Percentiles rank a stretch among this genome's conserved stretches.
Conservation (phyloP, 129 eudicot genomes). For the Apium graveolens region DNA sequence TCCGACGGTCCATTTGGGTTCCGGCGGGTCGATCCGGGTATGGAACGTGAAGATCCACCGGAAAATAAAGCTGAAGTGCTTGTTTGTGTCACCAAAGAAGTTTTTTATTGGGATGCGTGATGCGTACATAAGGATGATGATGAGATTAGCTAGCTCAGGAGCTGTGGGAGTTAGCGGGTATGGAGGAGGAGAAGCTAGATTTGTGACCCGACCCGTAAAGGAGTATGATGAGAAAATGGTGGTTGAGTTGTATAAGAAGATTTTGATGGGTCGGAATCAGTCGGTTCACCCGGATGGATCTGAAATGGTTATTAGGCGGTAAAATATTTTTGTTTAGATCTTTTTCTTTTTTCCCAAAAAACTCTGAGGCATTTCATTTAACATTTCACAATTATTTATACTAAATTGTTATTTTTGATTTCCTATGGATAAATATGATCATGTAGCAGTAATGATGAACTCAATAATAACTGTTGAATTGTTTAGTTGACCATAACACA, state of each 20-base stretch:
- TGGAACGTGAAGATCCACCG: constrained; percentile 43
- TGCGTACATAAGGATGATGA: constrained; percentile 68
- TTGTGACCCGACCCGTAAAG: constrained; percentile 44
- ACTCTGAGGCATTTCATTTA: neutral
- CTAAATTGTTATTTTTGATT: no score
- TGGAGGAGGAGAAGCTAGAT: constrained; percentile 13
- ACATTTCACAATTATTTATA: no score
- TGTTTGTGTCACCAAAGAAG: constrained; percentile 47
- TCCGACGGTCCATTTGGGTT: neutral
- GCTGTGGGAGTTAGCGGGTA: constrained; percentile 22
- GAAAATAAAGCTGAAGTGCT: constrained; percentile 38
- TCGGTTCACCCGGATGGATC: constrained; percentile 25
- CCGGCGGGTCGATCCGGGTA: constrained; percentile 26
- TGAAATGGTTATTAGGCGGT: constrained; percentile 17
- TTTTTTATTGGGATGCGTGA: constrained; percentile 38
- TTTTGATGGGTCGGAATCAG: constrained; percentile 46
- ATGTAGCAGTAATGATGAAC: no score
- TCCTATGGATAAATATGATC: no score
- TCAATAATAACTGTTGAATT: no score
- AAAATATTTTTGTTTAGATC: no score
- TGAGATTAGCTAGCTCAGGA: constrained; percentile 32
- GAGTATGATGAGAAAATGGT: constrained; percentile 80
- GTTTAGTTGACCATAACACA: no score
- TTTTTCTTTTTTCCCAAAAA: no score
- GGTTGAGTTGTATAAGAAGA: constrained; percentile 58